Base-by-base conservation (phyloP, 768 basidiomycete species). In the Guyanaporus albipodus region DNA sequence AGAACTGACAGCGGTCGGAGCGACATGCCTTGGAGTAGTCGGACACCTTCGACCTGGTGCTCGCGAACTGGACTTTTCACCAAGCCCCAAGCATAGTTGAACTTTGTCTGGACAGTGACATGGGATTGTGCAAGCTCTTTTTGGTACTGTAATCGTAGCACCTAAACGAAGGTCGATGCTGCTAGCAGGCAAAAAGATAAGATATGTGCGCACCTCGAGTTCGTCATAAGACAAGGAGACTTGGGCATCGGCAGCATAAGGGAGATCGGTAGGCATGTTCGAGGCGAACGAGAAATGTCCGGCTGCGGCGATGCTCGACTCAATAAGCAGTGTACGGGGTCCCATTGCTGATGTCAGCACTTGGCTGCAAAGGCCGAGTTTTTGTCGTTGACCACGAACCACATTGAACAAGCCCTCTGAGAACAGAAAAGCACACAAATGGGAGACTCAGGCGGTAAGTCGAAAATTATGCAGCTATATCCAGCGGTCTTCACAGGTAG, bases 51-150 rank as follows among this genome's bases (percentile, higher is more conserved):
- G 0, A 87, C 88, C 61, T 98, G 93, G 58, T 96, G 79, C 24
- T 89, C 85, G 33, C 80, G 77, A 56, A 80, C 67, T 11, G 87
- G 88, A 58, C 89, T 91, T 74, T 98, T 98, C 42, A 98, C 90
- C 26, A 95, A 74, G 3, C 95, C 95, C 95, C 95, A 96, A 32
- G 91, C 82, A 67, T 87, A 94, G 72, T 98, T 98, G 74, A 99
- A 99, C 66, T 91, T 94, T 32, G 93, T 95, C 70, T 99, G 96
- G 7, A 85, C 79, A 9, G 91, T 91, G 48, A 96, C 78, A 67
- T 95, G 92, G 40, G 81, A 77, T 53, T 91, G 85, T 1, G 78
- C 73, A 17, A 82, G 72, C 65, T 99, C 95, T 67, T 84, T 91
- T 75, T 91, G 80, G 69, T 95, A 94, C 62, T 98, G 94, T 47